phyloP scores from a whole-genome alignment of 2,329 filamentous ascomycete species.

The Orbilia quercus region DNA sequence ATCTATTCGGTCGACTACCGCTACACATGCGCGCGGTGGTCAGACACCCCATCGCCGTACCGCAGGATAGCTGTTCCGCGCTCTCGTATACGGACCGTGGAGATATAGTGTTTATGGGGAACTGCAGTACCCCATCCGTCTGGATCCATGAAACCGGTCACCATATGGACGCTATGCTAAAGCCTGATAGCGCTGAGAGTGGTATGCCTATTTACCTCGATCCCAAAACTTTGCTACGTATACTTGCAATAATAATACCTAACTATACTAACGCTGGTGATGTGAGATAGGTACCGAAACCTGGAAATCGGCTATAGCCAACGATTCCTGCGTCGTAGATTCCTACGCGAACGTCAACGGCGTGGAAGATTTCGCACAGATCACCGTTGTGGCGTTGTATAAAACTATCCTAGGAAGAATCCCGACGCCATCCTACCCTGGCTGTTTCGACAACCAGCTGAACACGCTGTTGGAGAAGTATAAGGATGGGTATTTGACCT shows the following conservation, averaged over 20 bases:
- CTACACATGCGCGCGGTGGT: constrained; percentile 60
- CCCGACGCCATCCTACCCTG: constrained; percentile 8
- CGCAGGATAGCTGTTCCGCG: constrained; percentile 26
- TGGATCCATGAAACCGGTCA: constrained; percentile 50
- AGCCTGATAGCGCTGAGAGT: constrained; percentile 22
- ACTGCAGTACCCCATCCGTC: constrained; percentile 33
- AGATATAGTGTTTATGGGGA: constrained; percentile 33
- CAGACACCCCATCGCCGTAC: constrained; percentile 58
- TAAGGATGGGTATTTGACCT: constrained; percentile 7
- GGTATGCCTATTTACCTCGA: constrained; percentile 10
- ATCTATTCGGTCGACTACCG: constrained; percentile 61
- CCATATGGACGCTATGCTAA: constrained; percentile 40
- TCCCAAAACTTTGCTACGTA: too few species aligned
- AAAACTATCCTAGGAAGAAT: constrained; percentile 18
- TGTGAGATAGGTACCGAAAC: constrained; percentile 15
- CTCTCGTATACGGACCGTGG: constrained; percentile 27
- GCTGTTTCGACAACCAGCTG: constrained; percentile 31
- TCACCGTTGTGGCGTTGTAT: constrained; percentile 30
- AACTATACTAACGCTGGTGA: too few species aligned
- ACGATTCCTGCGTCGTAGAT: constrained; percentile 31
- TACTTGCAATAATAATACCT: too few species aligned
- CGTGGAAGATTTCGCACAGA: constrained; percentile 36
- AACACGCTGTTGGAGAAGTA: constrained; percentile 9
- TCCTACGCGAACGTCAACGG: constrained; percentile 31
- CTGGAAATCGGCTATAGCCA: constrained; percentile 13